These are phyloP conservation scores for Tulasnella sp. DNA, from an alignment of 768 basidiomycete species.

Conservation along the genomic window DNA sequence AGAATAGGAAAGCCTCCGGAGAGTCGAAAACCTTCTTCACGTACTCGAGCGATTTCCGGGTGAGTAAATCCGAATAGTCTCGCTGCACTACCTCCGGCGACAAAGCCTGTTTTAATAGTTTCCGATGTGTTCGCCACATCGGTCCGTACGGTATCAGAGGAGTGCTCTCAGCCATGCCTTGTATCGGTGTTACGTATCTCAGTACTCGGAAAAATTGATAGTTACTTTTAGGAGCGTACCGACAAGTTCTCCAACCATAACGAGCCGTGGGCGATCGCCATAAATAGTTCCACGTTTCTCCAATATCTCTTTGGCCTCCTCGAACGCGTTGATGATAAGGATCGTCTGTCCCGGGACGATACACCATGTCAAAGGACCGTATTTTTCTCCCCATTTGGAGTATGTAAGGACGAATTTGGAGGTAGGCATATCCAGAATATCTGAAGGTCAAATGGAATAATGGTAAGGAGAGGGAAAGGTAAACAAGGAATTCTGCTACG, in stretches of 20 bases:
- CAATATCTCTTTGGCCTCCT: slow-evolving; percentile 36
- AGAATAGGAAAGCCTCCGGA: slow-evolving; percentile 5
- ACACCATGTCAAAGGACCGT: slow-evolving; percentile 29
- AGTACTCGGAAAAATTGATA: not conserved
- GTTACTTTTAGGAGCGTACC: not conserved
- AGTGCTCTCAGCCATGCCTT: slow-evolving; percentile 10
- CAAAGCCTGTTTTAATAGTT: slow-evolving; percentile 13
- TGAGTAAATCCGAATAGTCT: not conserved
- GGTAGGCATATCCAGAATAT: slow-evolving; percentile 42
- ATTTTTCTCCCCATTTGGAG: slow-evolving; percentile 35
- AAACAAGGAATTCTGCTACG: not conserved
- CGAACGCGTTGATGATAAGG: slow-evolving; percentile 34
- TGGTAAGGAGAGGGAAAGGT: not conserved
- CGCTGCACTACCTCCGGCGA: not conserved
- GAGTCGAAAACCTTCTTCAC: not conserved
- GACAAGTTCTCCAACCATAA: slow-evolving; percentile 23
- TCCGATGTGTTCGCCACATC: not conserved
- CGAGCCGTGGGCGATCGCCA: slow-evolving; percentile 32
- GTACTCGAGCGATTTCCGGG: not conserved
- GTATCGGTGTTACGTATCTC: not conserved
- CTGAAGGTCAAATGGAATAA: not conserved
- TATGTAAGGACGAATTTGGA: slow-evolving; percentile 37
- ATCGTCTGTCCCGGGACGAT: slow-evolving; percentile 29
- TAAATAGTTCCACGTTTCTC: slow-evolving; percentile 40
- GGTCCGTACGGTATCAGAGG: slow-evolving; percentile 16